These are phyloP conservation scores for Pseudogymnoascus sp. DNA, from an alignment of 2,329 filamentous ascomycete species.

Conservation along the genomic window DNA sequence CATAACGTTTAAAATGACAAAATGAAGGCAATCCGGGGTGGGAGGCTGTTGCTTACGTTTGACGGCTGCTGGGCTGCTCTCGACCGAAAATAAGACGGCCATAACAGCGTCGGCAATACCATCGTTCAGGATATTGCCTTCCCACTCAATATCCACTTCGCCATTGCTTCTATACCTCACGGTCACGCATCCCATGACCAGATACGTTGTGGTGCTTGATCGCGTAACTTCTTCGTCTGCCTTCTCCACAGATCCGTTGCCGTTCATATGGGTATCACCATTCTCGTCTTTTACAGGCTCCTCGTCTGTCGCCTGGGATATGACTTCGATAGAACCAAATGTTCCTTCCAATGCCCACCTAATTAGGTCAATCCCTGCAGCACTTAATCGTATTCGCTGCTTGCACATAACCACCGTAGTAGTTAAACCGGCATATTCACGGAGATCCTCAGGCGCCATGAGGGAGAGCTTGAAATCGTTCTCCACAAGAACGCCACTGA, in stretches of 20 bases:
- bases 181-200: conserved; percentile 85
- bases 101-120: conserved; percentile 96
- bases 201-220: conserved; percentile 48
- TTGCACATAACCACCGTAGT: conserved; percentile 92
- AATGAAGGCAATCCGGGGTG: conserved; percentile 19
- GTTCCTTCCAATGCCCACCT: conserved; percentile 92
- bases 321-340: conserved; percentile 76
- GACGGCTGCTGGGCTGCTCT: conserved; percentile 90
- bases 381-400: conserved; percentile 79
- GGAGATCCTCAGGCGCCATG: conserved; percentile 93
- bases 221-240: conserved; percentile 59
- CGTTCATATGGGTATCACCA: conserved; percentile 34
- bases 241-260: conserved; percentile 40
- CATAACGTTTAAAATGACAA: not conserved
- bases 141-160: conserved; percentile 90
- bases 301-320: conserved; percentile 41
- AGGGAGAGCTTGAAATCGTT: conserved; percentile 96
- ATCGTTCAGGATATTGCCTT: conserved; percentile 96
- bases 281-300: conserved; percentile 37
- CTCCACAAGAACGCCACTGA: conserved; percentile 89
- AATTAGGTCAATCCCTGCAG: conserved; percentile 84
- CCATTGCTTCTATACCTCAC: conserved; percentile 73
- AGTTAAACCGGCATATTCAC: conserved; percentile 93
- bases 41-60: conserved; percentile 56
- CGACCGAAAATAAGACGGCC: conserved; percentile 83